Conservation (phyloP, 768 basidiomycete species). For the Leccinum truebloodii region DNA sequence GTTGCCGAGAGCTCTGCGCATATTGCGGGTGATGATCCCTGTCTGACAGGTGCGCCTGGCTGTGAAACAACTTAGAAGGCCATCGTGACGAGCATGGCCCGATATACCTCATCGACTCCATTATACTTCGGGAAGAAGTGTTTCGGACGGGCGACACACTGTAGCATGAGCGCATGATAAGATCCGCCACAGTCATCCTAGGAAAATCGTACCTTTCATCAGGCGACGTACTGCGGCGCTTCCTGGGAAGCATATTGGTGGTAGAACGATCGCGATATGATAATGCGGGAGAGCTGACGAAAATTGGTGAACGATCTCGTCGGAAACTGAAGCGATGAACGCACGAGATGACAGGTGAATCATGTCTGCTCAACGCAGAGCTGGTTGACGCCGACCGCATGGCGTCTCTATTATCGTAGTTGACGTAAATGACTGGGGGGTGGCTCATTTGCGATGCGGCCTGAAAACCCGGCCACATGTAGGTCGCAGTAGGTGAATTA, state of each 20-base stretch:
- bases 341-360: constrained; percentile 33
- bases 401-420: constrained; percentile 34
- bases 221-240: constrained; percentile 36
- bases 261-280: constrained; percentile 28
- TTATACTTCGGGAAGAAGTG: constrained; percentile 18
- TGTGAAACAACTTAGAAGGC: constrained; percentile 15
- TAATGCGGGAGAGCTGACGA: constrained; percentile 30
- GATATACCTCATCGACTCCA: constrained; percentile 33
- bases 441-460: constrained; percentile 45
- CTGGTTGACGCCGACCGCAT: constrained; percentile 34
- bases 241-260: constrained; percentile 33
- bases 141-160: constrained; percentile 20
- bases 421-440: constrained; percentile 42
- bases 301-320: constrained; percentile 18
- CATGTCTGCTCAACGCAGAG: constrained; percentile 29
- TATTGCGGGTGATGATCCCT: constrained; percentile 13
- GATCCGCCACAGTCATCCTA: constrained; percentile 2
- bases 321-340: constrained; percentile 22
- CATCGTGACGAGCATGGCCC: background rate
- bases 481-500: constrained; percentile 46
- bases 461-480: constrained; percentile 48
- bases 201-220: constrained; percentile 23
- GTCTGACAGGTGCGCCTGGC: constrained; percentile 26
- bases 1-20: constrained; percentile 16
- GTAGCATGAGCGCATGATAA: constrained; percentile 10